Evolutionary conservation across 148 eudicot species (phyloP).

Genomic region (Persicaria tinctoria): DNA sequence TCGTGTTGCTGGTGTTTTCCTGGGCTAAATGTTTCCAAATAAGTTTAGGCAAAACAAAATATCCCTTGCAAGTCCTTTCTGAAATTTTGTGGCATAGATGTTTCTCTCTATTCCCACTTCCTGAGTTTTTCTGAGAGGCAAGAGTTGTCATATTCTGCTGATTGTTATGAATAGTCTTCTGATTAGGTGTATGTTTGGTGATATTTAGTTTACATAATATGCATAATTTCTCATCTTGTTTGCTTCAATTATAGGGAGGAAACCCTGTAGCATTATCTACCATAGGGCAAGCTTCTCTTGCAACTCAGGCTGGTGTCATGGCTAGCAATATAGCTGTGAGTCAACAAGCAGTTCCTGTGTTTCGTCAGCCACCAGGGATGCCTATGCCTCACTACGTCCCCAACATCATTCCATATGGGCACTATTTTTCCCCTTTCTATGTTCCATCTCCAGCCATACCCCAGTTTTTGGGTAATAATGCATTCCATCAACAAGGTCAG

Average conservation of each 20-base stretch:
- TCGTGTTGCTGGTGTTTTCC: background rate
- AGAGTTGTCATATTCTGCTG: background rate
- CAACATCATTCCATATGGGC: conserved; percentile 42
- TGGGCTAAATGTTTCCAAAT: background rate
- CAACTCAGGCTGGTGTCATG: conserved; percentile 32
- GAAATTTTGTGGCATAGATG: too few relatives aligned
- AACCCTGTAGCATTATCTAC: conserved; percentile 27
- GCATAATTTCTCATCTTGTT: background rate
- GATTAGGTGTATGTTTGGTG: background rate
- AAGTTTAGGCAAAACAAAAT: too few relatives aligned
- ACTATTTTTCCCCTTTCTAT: conserved; percentile 41
- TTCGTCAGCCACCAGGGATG: conserved; percentile 54
- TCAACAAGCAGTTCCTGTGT: conserved; percentile 39
- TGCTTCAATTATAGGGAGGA: conserved; percentile 31
- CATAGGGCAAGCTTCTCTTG: conserved; percentile 32
- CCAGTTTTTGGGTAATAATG: conserved; percentile 42
- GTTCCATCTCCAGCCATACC: conserved; percentile 38
- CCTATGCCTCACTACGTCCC: conserved; percentile 66
- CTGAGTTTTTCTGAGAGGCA: too few relatives aligned
- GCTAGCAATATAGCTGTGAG: conserved; percentile 37
- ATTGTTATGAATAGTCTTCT: background rate
- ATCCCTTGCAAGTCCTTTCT: too few relatives aligned
- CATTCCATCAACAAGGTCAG: conserved; percentile 45
- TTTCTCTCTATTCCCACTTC: too few relatives aligned
- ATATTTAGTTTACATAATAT: background rate